Evolutionary conservation across 2,329 filamentous ascomycete species (phyloP), one percentile per base, ranked within the genome.

Genomic region (Exutisphaerella laricina): DNA sequence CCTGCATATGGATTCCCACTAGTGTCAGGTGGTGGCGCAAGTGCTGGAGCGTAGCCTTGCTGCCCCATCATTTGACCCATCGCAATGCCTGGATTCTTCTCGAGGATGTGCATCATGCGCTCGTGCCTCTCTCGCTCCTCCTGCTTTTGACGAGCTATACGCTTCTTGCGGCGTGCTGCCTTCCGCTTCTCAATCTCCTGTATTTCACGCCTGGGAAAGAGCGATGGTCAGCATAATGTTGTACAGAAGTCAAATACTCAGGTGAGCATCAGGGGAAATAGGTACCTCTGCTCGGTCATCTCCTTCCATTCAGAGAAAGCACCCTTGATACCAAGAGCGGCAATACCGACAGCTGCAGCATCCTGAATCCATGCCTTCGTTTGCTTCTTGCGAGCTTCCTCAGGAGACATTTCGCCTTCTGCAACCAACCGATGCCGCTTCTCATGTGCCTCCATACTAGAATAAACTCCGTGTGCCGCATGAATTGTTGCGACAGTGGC

Each of bases 401-500:
- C 75, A 2, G 71, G 67, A 3, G 73, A 70, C 65, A 84, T 82
- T 55, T 80, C 74, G 34, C 80, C 80, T 50, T 82, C 75, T 21
- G 70, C 66, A n/a, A 84, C 71, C 40, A 77, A 67, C 55, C 75
- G 72, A 58, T 72, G 71, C 36, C 80, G 71, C 53, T 78, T 73
- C 50, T 83, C 74, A 43, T 79, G 75, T 47, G 79, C 79, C 53
- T 80, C 77, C 67, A 82, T 74, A 56, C 74, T 77, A 50, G 74
- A 70, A 63, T 82, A 80, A 41, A 84, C 70, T 48, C 72, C 75
- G 60, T 84, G 79, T 10, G 78, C 80, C 17, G 80, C 80, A 64
- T 84, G 80, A 49, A 84, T 82, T 20, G 80, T 84, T 26, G 81
- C 81, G 46, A 84, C 74, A 44, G 78, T 80, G 41, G 81, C 80